Conservation (phyloP, 169 alveolate species). For the Plasmodium fragile region DNA sequence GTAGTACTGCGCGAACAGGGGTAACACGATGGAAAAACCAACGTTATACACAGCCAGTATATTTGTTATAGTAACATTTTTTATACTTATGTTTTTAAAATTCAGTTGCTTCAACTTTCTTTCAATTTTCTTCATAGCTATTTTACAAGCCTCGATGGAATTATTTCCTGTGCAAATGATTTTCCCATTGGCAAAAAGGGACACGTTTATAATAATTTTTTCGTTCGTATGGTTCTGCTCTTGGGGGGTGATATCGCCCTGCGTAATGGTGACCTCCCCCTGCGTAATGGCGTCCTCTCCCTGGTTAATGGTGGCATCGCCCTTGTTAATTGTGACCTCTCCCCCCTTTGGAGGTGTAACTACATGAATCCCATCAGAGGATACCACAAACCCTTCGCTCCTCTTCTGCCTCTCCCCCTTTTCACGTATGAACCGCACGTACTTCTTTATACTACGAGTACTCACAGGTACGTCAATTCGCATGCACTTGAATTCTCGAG, state of each 20-base stretch:
- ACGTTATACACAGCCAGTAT: constrained; percentile 83
- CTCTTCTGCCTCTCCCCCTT: not conserved
- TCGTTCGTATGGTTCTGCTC: constrained; percentile 6
- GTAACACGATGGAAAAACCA: constrained; percentile 79
- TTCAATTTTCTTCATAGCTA: constrained; percentile 84
- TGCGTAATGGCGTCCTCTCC: not conserved
- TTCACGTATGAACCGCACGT: constrained; percentile 2
- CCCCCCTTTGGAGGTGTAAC: not conserved
- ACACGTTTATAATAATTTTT: constrained; percentile 79
- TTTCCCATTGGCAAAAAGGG: constrained; percentile 86
- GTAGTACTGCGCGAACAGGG: constrained; percentile 77
- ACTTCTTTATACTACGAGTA: constrained; percentile 21
- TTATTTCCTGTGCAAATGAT: constrained; percentile 83
- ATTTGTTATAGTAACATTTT: constrained; percentile 76
- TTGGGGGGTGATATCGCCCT: not conserved
- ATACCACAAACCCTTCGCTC: not conserved
- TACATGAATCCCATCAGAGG: not conserved
- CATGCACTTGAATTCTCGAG: constrained; percentile 84
- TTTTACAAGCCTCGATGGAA: constrained; percentile 80
- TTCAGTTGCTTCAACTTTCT: constrained; percentile 79
- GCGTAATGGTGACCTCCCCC: not conserved
- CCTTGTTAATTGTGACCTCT: not conserved
- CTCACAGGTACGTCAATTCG: constrained; percentile 82
- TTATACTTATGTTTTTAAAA: constrained; percentile 76
- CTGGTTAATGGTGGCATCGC: not conserved